These are phyloP conservation scores for Pythium phragmitis DNA, from an alignment of 352 stramenopile species.

Conservation along the genomic window DNA sequence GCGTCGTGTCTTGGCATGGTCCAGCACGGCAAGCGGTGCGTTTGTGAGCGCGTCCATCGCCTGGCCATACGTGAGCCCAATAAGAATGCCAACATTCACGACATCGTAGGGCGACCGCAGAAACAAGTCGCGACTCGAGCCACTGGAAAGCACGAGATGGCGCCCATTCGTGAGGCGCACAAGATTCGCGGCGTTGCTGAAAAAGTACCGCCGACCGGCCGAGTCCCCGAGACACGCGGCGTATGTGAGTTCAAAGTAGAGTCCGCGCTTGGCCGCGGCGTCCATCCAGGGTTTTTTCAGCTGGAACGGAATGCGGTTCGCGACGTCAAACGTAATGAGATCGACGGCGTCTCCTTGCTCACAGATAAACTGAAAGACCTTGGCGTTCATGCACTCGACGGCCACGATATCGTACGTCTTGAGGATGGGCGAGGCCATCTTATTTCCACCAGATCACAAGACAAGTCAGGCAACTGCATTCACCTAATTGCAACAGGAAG, in stretches of 20 bases:
- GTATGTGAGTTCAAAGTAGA: constrained; percentile 86
- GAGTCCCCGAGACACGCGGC: constrained; percentile 73
- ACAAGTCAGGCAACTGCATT: too few relatives aligned
- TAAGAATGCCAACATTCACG: constrained; percentile 73
- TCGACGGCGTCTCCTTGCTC: constrained; percentile 72
- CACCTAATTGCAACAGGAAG: not conserved
- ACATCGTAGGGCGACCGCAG: constrained; percentile 82
- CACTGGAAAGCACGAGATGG: constrained; percentile 73
- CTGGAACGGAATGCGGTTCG: constrained; percentile 75
- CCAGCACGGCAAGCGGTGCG: constrained; percentile 51
- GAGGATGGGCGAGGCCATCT: constrained; percentile 53
- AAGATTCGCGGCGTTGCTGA: constrained; percentile 80
- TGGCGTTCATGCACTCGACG: constrained; percentile 53
- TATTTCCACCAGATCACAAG: not conserved
- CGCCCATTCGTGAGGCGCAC: constrained; percentile 67
- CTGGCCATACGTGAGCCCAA: constrained; percentile 69
- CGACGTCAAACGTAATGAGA: constrained; percentile 80
- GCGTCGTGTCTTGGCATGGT: constrained; percentile 57
- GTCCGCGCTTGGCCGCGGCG: constrained; percentile 61
- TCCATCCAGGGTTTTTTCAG: constrained; percentile 76
- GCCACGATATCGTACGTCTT: constrained; percentile 82
- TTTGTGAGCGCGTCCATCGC: constrained; percentile 66
- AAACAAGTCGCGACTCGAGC: constrained; percentile 69
- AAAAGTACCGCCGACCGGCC: constrained; percentile 79
- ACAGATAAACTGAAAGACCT: constrained; percentile 85